phyloP scores from a whole-genome alignment of 2,329 filamentous ascomycete species.

The Fonsecaea pedrosoi region DNA sequence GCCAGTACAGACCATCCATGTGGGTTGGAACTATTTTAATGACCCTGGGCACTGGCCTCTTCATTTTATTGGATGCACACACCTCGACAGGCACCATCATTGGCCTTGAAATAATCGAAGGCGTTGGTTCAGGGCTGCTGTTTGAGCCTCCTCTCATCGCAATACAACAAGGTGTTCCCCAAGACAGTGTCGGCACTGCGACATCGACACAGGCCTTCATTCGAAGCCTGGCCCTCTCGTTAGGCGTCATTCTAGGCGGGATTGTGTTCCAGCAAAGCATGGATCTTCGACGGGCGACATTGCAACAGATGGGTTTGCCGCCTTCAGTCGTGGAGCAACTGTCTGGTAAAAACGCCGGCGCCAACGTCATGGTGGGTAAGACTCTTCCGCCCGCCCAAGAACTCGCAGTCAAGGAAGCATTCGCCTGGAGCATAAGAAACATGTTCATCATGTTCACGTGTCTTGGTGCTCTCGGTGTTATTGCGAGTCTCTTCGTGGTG shows the following conservation, averaged over 20 bases:
- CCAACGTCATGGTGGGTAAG: constrained; percentile 41
- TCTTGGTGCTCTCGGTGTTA: constrained; percentile 26
- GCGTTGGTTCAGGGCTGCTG: constrained; percentile 56
- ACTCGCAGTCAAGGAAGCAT: constrained; percentile 49
- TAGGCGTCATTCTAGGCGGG: constrained; percentile 65
- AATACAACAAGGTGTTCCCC: constrained; percentile 59
- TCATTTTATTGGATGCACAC: constrained; percentile 50
- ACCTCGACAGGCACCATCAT: constrained; percentile 57
- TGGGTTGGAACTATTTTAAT: constrained; percentile 53
- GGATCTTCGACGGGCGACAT: constrained; percentile 33
- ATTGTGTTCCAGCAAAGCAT: constrained; percentile 55
- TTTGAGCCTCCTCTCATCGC: constrained; percentile 64
- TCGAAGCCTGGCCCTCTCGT: constrained; percentile 63
- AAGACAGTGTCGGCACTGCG: constrained; percentile 62
- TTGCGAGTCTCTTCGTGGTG: constrained; percentile 46
- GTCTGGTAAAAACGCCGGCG: constrained; percentile 41
- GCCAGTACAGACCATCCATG: constrained; percentile 56
- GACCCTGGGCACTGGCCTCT: constrained; percentile 57
- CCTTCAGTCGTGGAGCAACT: constrained; percentile 33
- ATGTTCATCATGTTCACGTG: constrained; percentile 56
- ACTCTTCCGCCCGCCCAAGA: constrained; percentile 44
- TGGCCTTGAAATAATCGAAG: constrained; percentile 50
- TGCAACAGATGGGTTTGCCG: constrained; percentile 41
- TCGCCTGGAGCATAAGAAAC: constrained; percentile 53
- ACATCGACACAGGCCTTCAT: constrained; percentile 68